These are phyloP conservation scores for Rhizopus stolonifer DNA, from an alignment of 371 early-diverging fungal species.

Conservation along the genomic window DNA sequence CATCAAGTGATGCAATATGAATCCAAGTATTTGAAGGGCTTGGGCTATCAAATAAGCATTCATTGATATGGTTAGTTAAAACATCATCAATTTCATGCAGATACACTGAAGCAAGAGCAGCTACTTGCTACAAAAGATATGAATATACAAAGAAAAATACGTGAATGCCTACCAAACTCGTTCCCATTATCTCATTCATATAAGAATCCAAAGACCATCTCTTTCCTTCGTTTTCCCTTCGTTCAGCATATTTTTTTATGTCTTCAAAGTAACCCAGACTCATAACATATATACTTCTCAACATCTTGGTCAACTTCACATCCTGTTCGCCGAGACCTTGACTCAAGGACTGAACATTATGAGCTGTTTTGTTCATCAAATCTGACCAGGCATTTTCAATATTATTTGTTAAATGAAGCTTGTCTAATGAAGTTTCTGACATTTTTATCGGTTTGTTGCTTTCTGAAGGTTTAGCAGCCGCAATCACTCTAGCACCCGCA, in stretches of 20 bases:
- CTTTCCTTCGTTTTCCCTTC: constrained; percentile 42
- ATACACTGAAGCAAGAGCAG: constrained; percentile 55
- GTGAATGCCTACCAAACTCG: constrained; percentile 42
- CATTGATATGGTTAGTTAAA: constrained; percentile 54
- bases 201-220: constrained; percentile 40
- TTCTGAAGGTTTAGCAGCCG: constrained; percentile 8
- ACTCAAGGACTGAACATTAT: constrained; percentile 14
- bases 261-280: constrained; percentile 54
- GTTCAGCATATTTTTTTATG: constrained; percentile 41
- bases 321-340: constrained; percentile 10
- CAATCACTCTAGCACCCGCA: constrained; percentile 43
- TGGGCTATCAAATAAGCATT: constrained; percentile 52
- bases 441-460: constrained; percentile 7
- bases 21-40: constrained; percentile 51
- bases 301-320: constrained; percentile 30
- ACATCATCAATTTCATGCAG: constrained; percentile 67
- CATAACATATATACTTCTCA: constrained; percentile 50
- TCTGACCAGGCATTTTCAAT: constrained; percentile 44
- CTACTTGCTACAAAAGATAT: constrained; percentile 52
- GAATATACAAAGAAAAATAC: neutral
- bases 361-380: constrained; percentile 33
- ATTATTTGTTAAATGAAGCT: constrained; percentile 17
- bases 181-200: constrained; percentile 53
- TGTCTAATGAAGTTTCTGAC: neutral
- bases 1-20: constrained; percentile 58